Evolutionary conservation across 1,284 basidiomycete genomes (phyloP).

Genomic region (Apiotrichum gracile): DNA sequence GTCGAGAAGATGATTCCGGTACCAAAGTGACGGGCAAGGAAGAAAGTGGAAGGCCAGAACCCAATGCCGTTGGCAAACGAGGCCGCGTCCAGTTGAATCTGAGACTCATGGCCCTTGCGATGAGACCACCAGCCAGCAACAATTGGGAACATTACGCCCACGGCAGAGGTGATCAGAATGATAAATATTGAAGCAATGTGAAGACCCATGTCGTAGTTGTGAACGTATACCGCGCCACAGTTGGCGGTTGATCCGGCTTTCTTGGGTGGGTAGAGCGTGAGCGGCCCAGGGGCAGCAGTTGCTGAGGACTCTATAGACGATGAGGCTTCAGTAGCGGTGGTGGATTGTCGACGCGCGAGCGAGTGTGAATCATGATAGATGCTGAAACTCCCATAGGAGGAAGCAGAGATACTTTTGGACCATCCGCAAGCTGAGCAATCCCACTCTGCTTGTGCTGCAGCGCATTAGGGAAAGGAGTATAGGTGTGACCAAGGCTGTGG

Average conservation of each 20-base stretch:
- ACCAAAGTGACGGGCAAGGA: conserved; percentile 42
- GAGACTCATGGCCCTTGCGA: background rate
- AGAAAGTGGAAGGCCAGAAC: conserved; percentile 36
- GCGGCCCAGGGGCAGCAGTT: background rate
- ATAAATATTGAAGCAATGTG: conserved; percentile 49
- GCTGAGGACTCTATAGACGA: background rate
- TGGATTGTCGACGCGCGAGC: background rate
- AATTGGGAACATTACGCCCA: conserved; percentile 45
- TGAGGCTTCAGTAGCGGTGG: background rate
- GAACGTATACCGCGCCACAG: conserved; percentile 33
- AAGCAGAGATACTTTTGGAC: too few relatives aligned
- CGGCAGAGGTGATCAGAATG: conserved; percentile 44
- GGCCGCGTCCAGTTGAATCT: conserved; percentile 3
- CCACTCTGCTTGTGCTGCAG: too few relatives aligned
- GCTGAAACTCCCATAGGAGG: too few relatives aligned
- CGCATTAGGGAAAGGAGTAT: too few relatives aligned
- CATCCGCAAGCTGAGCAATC: too few relatives aligned
- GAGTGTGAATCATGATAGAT: too few relatives aligned
- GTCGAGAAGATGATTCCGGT: conserved; percentile 20
- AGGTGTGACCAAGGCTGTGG: too few relatives aligned
- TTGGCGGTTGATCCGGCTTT: background rate
- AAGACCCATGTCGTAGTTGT: conserved; percentile 44
- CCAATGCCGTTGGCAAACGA: conserved; percentile 6
- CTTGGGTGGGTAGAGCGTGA: background rate
- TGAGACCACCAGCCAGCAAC: conserved; percentile 16